These are phyloP conservation scores for Cardiospermum halicacabum DNA, from an alignment of 345 rosid genomes.

Conservation along the genomic window DNA sequence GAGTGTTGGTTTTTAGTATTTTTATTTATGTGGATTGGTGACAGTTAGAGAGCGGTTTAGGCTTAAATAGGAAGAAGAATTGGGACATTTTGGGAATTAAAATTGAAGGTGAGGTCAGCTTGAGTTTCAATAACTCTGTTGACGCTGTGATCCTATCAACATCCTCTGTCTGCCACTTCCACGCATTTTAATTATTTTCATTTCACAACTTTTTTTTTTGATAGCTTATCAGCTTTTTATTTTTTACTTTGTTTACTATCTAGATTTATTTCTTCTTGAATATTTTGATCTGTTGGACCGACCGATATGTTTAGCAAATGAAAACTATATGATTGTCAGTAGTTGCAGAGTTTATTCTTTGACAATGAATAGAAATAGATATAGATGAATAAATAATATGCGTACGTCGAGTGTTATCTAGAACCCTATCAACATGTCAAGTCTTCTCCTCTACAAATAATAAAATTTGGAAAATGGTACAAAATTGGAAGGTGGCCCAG, in stretches of 20 bases:
- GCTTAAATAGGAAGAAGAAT: constrained; percentile 25
- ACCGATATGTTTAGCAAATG: too few species aligned
- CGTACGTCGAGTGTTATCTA: neutral
- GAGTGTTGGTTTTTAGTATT: neutral
- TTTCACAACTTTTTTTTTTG: neutral
- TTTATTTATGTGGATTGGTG: neutral
- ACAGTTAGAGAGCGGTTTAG: constrained; percentile 1
- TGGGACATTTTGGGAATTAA: constrained; percentile 5
- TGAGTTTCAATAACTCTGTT: constrained; percentile 20
- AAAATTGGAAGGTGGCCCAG: neutral
- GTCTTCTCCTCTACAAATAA: constrained; percentile 1
- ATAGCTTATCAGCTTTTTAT: neutral
- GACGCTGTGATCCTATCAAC: constrained; percentile 29
- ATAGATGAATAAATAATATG: neutral
- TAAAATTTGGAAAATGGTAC: neutral
- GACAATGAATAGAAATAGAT: neutral
- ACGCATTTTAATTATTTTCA: constrained; percentile 6
- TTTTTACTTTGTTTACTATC: too few species aligned
- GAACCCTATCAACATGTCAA: constrained; percentile 1
- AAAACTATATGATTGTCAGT: too few species aligned
- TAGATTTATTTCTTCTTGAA: neutral
- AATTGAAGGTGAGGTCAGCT: constrained; percentile 14
- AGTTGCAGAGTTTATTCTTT: too few species aligned
- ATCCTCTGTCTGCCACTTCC: constrained; percentile 43
- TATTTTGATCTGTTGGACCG: too few species aligned